Evolutionary conservation across 148 eudicot species (phyloP).

Genomic region (Nepenthes mirabilis): DNA sequence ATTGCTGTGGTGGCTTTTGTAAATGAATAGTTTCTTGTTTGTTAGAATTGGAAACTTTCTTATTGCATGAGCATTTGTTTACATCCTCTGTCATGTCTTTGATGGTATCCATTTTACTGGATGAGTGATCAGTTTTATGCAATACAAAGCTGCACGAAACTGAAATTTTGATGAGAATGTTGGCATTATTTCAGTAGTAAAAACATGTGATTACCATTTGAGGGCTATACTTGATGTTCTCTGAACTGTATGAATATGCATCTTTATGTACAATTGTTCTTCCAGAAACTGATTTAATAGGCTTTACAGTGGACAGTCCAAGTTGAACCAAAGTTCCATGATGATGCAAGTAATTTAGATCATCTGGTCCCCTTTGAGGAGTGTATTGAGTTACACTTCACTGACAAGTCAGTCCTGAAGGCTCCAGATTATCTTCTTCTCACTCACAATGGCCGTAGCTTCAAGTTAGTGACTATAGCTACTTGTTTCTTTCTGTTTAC

Average conservation of each 20-base stretch:
- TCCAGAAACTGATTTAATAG: slow-evolving; percentile 9
- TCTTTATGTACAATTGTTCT: slow-evolving; percentile 1
- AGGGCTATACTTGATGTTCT: neutral
- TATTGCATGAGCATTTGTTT: no score
- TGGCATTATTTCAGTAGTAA: neutral
- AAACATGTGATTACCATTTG: slow-evolving; percentile 1
- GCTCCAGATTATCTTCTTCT: slow-evolving; percentile 88
- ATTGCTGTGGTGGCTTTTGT: no score
- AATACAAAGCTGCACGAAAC: no score
- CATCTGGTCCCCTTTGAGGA: slow-evolving; percentile 93
- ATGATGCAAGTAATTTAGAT: slow-evolving; percentile 83
- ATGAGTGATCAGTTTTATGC: no score
- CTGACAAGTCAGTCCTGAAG: slow-evolving; percentile 52
- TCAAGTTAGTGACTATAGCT: slow-evolving; percentile 56
- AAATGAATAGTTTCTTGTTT: no score
- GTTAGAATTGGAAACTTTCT: no score
- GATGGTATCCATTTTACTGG: no score
- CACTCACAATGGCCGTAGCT: slow-evolving; percentile 88
- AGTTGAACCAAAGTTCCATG: slow-evolving; percentile 83
- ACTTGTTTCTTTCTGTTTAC: slow-evolving; percentile 5
- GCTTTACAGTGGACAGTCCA: slow-evolving; percentile 84
- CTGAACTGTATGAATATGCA: neutral
- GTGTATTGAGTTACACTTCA: slow-evolving; percentile 65
- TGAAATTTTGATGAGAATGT: neutral
- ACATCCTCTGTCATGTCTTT: no score